Evolutionary conservation across 345 rosid species (phyloP), one percentile per base, ranked within the genome.

Genomic region (Linum tenue): DNA sequence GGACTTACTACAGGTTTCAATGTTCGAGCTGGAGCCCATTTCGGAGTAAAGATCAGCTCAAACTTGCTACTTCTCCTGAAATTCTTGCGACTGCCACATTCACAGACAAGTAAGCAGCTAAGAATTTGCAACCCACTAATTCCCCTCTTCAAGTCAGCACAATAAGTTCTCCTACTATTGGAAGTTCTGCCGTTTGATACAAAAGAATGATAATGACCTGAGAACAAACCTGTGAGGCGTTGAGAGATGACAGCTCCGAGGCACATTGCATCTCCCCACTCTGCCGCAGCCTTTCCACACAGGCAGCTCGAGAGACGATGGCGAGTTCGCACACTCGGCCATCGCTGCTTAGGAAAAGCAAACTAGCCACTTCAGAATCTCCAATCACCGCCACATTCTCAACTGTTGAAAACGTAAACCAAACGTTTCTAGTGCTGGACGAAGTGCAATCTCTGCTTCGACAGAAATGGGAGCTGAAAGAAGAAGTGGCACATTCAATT

Each of bases 301-400:
- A 48, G 63, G 80, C 60, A 73, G 76, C 82, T 79, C 84, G 63
- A 76, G 41, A 71, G 78, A 83, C 39, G 75, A 72, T 16, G 80
- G 70, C 8, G 78, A 78, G 64, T 84, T 73, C 62, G 69, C 75
- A 67, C 66, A 82, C 40, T 77, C 80, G 48, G 84, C 90, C 96
- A 86, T 88, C 70, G 76, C 44, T 63, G 76, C 44, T 63, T 5
- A 66, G 64, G 66, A 2, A 2, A 11, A 2, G 38, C 1, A 37
- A 5, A 53, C 17, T 14, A 12, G 50, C 12, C 61, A 15, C 50
- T 65, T 44, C 5, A 41, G 44, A 41, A 41, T 41, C 44, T 8
- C 9, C 44, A 48, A 48, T 48, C 53, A 48, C 53, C 11, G 53
- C 53, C 51, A 48, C 53, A 48, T 48, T 48, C 12, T 48, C 53